Evolutionary conservation across 2,329 filamentous ascomycete species (phyloP).

Genomic region (Fonsecaea monophora): DNA sequence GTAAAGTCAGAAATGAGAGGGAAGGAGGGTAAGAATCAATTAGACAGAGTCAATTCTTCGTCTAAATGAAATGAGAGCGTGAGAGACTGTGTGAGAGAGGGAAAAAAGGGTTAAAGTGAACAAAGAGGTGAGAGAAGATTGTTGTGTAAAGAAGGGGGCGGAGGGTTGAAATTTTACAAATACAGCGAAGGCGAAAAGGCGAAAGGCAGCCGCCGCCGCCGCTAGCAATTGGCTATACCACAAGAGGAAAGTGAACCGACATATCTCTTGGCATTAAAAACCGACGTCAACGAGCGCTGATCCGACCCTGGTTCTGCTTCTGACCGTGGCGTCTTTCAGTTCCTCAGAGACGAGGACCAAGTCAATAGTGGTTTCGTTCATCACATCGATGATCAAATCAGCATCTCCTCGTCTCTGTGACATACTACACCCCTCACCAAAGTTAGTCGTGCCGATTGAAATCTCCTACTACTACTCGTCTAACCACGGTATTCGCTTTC

Average conservation of each 20-base stretch:
- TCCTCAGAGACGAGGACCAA: no score
- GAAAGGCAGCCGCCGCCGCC: slow-evolving; percentile 5
- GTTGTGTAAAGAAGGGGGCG: slow-evolving; percentile 25
- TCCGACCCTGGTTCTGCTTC: no score
- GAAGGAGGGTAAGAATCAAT: slow-evolving; percentile 29
- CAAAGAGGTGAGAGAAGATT: slow-evolving; percentile 25
- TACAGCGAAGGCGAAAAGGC: slow-evolving; percentile 9
- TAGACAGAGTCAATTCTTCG: slow-evolving; percentile 36
- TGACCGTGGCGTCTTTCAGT: no score
- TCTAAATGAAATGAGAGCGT: slow-evolving; percentile 43
- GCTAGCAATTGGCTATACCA: slow-evolving; percentile 15
- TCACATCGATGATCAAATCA: no score
- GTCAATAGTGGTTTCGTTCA: no score
- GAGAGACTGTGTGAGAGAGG: slow-evolving; percentile 35
- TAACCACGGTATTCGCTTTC: no score
- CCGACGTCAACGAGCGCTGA: no score
- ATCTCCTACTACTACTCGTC: no score
- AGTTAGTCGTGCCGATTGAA: no score
- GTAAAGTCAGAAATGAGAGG: slow-evolving; percentile 25
- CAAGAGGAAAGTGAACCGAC: slow-evolving; percentile 19
- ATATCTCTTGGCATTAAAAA: slow-evolving; percentile 8
- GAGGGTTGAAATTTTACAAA: slow-evolving; percentile 19
- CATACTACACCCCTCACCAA: no score
- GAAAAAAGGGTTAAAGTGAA: slow-evolving; percentile 15
- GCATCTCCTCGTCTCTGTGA: no score